Evolutionary conservation across 2,329 filamentous ascomycete genomes (phyloP).

Genomic region (Cercospora berteroae): DNA sequence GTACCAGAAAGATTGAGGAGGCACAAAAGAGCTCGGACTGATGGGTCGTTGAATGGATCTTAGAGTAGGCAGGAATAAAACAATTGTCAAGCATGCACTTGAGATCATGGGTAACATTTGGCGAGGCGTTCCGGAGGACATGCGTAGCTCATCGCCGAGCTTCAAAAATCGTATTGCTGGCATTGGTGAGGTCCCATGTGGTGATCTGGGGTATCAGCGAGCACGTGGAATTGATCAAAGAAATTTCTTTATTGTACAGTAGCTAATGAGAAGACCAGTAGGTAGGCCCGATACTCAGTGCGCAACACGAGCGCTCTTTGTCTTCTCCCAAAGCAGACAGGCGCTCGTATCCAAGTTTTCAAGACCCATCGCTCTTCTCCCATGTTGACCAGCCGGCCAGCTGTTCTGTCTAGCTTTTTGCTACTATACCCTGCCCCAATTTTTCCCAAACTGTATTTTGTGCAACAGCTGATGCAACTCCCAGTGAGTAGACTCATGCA

Average conservation of each 20-base stretch:
- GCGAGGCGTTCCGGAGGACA: background rate
- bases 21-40: slow-evolving; percentile 6
- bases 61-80: background rate
- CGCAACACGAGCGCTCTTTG: background rate
- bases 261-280: background rate
- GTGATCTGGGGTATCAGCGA: background rate
- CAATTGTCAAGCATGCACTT: background rate
- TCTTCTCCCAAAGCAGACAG: background rate
- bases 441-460: background rate
- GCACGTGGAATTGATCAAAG: background rate
- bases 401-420: background rate
- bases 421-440: background rate
- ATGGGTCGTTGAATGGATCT: background rate
- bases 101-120: background rate
- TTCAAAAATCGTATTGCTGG: background rate
- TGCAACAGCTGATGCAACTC: background rate
- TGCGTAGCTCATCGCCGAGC: background rate
- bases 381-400: background rate
- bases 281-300: background rate
- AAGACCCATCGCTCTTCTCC: background rate
- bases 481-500: background rate
- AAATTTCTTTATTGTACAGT: background rate
- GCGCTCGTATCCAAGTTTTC: background rate
- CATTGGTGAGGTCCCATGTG: background rate
- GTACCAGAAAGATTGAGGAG: slow-evolving; percentile 3